Conservation (phyloP, 2,329 filamentous ascomycete genomes). For the Neopestalotiopsis sp. region DNA sequence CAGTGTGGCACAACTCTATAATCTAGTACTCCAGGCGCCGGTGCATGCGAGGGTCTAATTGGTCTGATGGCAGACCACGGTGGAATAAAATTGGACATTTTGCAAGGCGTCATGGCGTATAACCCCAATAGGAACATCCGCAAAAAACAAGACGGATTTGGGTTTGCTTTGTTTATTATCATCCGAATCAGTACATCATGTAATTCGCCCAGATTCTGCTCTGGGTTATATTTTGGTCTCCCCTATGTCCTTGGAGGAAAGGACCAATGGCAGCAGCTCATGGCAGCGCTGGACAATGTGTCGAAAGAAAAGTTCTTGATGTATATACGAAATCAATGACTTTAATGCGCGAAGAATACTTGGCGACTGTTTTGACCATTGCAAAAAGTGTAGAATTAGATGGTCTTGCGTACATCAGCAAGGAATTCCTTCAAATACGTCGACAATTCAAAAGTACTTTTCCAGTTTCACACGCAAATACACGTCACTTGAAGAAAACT, state of each 20-base stretch:
- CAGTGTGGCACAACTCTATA: neutral
- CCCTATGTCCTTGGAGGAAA: neutral
- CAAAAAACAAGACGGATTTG: constrained; percentile 5
- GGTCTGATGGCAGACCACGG: neutral
- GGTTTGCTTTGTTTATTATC: neutral
- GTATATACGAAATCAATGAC: neutral
- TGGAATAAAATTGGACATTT: constrained; percentile 5
- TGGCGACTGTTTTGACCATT: neutral
- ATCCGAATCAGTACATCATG: neutral
- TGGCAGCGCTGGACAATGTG: neutral
- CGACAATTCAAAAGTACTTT: no score
- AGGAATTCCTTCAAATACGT: neutral
- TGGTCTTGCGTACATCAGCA: neutral
- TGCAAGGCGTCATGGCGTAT: constrained; percentile 16
- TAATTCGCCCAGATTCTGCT: neutral
- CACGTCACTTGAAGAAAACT: no score
- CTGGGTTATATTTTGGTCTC: neutral
- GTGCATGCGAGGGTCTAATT: neutral
- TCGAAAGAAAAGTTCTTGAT: neutral
- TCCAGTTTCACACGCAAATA: no score
- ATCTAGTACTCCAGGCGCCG: neutral
- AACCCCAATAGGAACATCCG: neutral
- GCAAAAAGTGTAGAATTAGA: neutral
- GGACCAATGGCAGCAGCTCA: neutral
- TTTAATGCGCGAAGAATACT: neutral